Base-by-base conservation (phyloP, 176 grass and related monocot species). In the Zoysia japonica region DNA sequence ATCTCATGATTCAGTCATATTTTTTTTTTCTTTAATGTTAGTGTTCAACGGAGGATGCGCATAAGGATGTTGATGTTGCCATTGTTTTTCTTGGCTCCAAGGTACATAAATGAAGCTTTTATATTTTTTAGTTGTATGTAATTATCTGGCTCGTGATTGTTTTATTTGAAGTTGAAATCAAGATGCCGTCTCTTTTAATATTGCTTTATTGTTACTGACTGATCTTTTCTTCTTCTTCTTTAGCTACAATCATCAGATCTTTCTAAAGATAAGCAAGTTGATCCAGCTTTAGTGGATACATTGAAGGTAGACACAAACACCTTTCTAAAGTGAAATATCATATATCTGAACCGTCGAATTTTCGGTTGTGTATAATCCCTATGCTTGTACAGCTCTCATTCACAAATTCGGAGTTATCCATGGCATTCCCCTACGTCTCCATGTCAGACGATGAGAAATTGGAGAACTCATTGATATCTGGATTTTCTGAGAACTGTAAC, bases 221-320 rank as follows among this genome's bases (percentile, higher is more conserved):
- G 56, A 43, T 74, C 11, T 13, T 75, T 84, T 8, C 5, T 70
- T 39, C 59, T 83, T 53, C 72, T 87, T 63, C 48, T 73, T 43
- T 83, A 98, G 96, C 85, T 98, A 70, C 92, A 92, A 84, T 93
- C 90, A 4, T 89, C 75, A 54, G 96, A 98, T 66, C 69, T 98
- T 47, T 94, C 92, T 80, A 94, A 81, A 75, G 76, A 77, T 85
- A 87, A 94, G 54, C 83, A 87, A 65, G 81, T 40, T 39, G 92
- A 98, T 62, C 53, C 81, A 71, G 42, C 88, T 90, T 87, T 98
- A 68, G 73, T 78, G 51, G 86, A 94, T 28, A 85, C 46, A 13
- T 64, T 98, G 64, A 98, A 98, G 92, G 92, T 98, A 87, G 44
- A 44, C 70, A 77, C 43, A 14, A 14, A 1, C 11, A 45, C 46